Percentiles rank a stretch among this genome's conserved stretches.
Evolutionary conservation across 441 rosid species (phyloP).

Genomic region (Iberis amara): DNA sequence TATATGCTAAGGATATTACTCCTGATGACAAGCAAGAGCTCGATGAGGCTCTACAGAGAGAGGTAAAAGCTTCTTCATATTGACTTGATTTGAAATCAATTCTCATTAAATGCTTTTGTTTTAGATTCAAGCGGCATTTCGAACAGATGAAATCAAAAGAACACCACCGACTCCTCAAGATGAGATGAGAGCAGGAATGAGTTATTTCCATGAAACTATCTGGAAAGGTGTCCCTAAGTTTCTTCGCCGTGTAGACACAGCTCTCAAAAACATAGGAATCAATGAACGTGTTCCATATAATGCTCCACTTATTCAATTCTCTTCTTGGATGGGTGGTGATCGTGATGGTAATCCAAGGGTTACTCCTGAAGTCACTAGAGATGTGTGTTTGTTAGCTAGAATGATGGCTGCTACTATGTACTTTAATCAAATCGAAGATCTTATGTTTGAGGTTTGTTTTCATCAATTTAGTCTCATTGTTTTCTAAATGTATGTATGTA

Average conservation of each 20-base stretch:
- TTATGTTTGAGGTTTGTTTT: constrained; percentile 64
- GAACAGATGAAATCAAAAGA: constrained; percentile 93
- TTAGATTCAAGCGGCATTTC: constrained; percentile 97
- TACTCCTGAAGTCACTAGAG: constrained; percentile 73
- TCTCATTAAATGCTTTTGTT: too few relatives aligned
- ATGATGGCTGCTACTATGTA: constrained; percentile 77
- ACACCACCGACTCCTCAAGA: constrained; percentile 95
- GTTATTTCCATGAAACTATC: constrained; percentile 79
- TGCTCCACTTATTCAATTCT: constrained; percentile 90
- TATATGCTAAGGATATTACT: constrained; percentile 84
- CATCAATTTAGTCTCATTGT: not conserved
- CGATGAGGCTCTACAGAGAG: constrained; percentile 87
- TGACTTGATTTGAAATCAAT: not conserved
- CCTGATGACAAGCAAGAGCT: constrained; percentile 96
- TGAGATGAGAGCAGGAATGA: constrained; percentile 88
- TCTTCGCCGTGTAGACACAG: constrained; percentile 70
- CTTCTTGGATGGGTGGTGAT: constrained; percentile 99
- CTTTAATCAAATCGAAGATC: constrained; percentile 61
- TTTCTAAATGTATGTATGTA: not conserved
- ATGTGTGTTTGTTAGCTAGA: constrained; percentile 69
- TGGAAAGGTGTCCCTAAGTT: constrained; percentile 77
- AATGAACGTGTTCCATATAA: constrained; percentile 86
- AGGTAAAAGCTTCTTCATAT: constrained; percentile 39
- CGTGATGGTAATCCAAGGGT: constrained; percentile 90
- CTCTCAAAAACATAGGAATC: constrained; percentile 82